Base-by-base conservation (phyloP, 1,284 basidiomycete species). In the Leccinum angustisporum region DNA sequence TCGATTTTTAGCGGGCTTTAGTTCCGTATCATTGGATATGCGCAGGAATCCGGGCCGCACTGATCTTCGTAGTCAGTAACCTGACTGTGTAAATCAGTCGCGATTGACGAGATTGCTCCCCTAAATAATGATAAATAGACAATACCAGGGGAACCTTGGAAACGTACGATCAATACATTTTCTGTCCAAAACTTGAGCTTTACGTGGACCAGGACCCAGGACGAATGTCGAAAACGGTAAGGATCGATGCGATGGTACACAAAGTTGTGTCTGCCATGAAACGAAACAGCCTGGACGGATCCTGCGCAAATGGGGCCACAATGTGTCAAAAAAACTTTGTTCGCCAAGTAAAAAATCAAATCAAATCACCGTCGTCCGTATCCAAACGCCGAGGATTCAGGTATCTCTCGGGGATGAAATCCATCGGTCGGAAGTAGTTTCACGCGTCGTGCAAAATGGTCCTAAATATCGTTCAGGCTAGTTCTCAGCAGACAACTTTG, bases 1-100 rank as follows among this genome's bases (percentile, higher is more conserved):
- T 21, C 92, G 84, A 68, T 87, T 84, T 73, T 91, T 90, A 46
- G 80, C 72, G 46, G 81, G 77, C 59, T 83, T 84, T 40, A 84
- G 81, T 59, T 87, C 84, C 54, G 81, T 74, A 64, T 92, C 89
- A 61, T 92, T 90, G 52, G 85, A 79, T 65, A 99, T 97, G 36
- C 90, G 90, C 60, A 99, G 79, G 84, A 98, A 98, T 9, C 90
- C 94, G 18, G 92, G n/a, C 87, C 18, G 91, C 92, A 71, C 98
- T 98, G 54, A 98, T 89, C 66, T 91, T 92, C 34, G 90, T 92
- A 1, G 92, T 92, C 58, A 97, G 75, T 33, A 96, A 80, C 86
- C 81, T 18, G 86, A 86, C 69, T 90, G 89, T 71, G 97, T 86
- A 72, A 97, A 92, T 70, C 94, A 88, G 61, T 88, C 86, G 14